These are phyloP conservation scores for Beauveria caledonica DNA, from an alignment of 2,329 filamentous ascomycete genomes.

Conservation along the genomic window DNA sequence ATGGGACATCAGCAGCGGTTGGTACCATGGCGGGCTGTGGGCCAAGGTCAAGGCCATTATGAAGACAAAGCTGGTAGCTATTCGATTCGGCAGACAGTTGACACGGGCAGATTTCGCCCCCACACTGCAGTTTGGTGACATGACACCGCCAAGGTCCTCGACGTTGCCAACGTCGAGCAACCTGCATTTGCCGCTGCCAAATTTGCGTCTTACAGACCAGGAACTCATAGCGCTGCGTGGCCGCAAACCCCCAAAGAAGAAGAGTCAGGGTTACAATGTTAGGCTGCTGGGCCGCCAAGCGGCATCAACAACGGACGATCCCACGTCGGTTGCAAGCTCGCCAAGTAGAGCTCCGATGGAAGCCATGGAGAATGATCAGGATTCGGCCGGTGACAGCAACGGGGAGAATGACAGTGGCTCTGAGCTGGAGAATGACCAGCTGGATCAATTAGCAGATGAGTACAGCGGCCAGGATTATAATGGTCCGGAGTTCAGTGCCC, in stretches of 20 bases:
- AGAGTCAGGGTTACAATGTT: slow-evolving; percentile 28
- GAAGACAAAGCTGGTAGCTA: slow-evolving; percentile 71
- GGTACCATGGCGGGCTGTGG: slow-evolving; percentile 75
- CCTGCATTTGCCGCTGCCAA: slow-evolving; percentile 26
- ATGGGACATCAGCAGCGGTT: slow-evolving; percentile 65
- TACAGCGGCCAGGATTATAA: background rate
- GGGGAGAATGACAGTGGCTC: slow-evolving; percentile 10
- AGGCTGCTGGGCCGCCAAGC: slow-evolving; percentile 18
- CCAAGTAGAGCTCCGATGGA: background rate
- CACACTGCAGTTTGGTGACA: slow-evolving; percentile 27
- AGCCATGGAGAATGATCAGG: slow-evolving; percentile 3
- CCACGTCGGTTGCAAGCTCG: background rate
- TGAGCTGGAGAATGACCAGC: background rate
- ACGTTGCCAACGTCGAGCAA: slow-evolving; percentile 23
- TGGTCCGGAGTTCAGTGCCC: background rate
- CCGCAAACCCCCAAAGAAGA: slow-evolving; percentile 28
- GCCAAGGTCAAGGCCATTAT: slow-evolving; percentile 80
- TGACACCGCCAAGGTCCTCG: slow-evolving; percentile 25
- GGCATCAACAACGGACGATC: slow-evolving; percentile 13
- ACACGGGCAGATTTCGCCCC: slow-evolving; percentile 28
- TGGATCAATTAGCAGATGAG: background rate
- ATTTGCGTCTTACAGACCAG: slow-evolving; percentile 27
- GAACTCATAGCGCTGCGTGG: slow-evolving; percentile 28
- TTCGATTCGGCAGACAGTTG: slow-evolving; percentile 48
- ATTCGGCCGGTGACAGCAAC: slow-evolving; percentile 7